Base-by-base conservation (phyloP, 2,329 filamentous ascomycete species). In the Apiospora marii region DNA sequence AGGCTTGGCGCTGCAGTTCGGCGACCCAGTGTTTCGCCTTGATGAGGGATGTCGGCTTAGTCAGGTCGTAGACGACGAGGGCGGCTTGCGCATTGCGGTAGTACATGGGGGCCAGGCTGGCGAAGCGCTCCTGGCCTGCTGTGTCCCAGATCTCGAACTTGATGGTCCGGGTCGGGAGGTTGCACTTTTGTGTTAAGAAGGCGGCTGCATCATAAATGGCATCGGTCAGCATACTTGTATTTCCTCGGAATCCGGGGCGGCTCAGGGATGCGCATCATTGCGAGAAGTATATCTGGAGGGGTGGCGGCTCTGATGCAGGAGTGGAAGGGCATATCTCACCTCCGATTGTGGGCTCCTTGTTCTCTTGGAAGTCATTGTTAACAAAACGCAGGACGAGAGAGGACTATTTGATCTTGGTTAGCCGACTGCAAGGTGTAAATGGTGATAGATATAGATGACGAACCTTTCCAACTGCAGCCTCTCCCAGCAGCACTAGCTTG, bases 11-110 rank as follows among this genome's bases (percentile, higher is more conserved):
- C 86, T 98, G 96, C 72, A 99, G 90, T 85, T 99, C 96, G 72
- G 96, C 96, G 72, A 99, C 95, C 96, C 96, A 99, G 88, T 98
- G 96, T 86, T 97, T 97, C 70, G 96, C 96, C 87, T 99, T 98
- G 84, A 94, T 91, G 78, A 99, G 92, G 68, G 95, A 98, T 69
- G 94, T 96, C 61, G 95, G 93, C 84, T 98, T 98, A 75, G 96
- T 99, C 79, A 99, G 92, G 82, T 99, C 96, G 90, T 98, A 99
- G 82, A 98, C 96, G 74, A 99, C 96, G 77, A 99, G 93, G 19
- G 96, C 96, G 75, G 95, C 95, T 86, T 98, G 96, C 70, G 96
- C 96, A 83, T 99, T 98, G 84, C 96, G 95, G 88, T 98, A 98
- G 89, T 99, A 99, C 96, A 98, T 98, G 79, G 96, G 96, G 70